A percentile compares a stretch with the other conserved stretches of the same genome.
Conservation (phyloP, 1,284 basidiomycete genomes). For the Irpex sp. region DNA sequence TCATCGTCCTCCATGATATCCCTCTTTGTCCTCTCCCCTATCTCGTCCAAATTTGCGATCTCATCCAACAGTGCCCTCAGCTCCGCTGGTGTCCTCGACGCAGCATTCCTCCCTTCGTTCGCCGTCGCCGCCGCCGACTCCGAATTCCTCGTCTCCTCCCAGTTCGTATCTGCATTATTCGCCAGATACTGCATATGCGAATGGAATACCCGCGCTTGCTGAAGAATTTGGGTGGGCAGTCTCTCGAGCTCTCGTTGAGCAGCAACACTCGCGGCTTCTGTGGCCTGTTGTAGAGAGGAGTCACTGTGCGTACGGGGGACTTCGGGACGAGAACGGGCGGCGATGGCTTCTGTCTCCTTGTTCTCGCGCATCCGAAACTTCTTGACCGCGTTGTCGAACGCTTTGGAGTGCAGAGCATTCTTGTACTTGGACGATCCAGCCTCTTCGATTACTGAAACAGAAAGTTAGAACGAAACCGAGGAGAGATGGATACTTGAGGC, state of each 20-base stretch:
- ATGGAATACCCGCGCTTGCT: slow-evolving; percentile 41
- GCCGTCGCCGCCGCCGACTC: slow-evolving; percentile 7
- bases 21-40: slow-evolving; percentile 36
- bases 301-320: slow-evolving; percentile 1
- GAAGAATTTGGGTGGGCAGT: slow-evolving; percentile 46
- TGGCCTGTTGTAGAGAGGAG: slow-evolving; percentile 14
- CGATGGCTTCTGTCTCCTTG: slow-evolving; percentile 16
- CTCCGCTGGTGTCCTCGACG: slow-evolving; percentile 30
- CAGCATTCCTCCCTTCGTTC: neutral
- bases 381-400: slow-evolving; percentile 46
- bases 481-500: neutral
- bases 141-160: slow-evolving; percentile 9
- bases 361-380: slow-evolving; percentile 34
- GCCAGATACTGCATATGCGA: slow-evolving; percentile 43
- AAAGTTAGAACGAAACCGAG: slow-evolving; percentile 11
- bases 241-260: slow-evolving; percentile 39
- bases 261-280: slow-evolving; percentile 21
- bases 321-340: neutral
- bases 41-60: slow-evolving; percentile 34
- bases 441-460: slow-evolving; percentile 55
- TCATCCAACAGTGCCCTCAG: slow-evolving; percentile 45
- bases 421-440: slow-evolving; percentile 56
- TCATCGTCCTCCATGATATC: slow-evolving; percentile 49
- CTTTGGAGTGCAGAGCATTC: slow-evolving; percentile 39
- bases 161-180: slow-evolving; percentile 18